These are phyloP conservation scores for Pseudovirgaria hyperparasitica DNA, from an alignment of 2,329 filamentous ascomycete genomes.

Conservation along the genomic window DNA sequence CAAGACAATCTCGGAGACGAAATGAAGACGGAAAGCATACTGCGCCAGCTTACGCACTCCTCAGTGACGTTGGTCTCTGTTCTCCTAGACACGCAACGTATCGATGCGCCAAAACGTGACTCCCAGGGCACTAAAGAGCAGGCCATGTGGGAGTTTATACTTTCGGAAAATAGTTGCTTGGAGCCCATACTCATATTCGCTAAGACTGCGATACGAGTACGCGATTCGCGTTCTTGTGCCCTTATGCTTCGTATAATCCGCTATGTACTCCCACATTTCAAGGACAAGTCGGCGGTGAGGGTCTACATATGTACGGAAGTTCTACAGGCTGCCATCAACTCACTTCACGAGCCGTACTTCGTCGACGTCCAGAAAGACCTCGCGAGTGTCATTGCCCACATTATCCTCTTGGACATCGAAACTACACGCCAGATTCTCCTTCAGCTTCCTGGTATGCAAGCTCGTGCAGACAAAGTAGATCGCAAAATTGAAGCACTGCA, in stretches of 20 bases:
- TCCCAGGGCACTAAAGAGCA: constrained; percentile 29
- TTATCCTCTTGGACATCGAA: constrained; percentile 62
- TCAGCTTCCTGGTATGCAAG: constrained; percentile 63
- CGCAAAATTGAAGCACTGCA: constrained; percentile 31
- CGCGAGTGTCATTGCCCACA: constrained; percentile 73
- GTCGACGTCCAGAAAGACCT: constrained; percentile 92
- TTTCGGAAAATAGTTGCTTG: constrained; percentile 64
- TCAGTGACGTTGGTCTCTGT: constrained; percentile 86
- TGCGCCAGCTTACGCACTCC: constrained; percentile 84
- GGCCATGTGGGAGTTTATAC: constrained; percentile 68
- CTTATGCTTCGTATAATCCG: constrained; percentile 80
- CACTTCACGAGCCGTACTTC: constrained; percentile 90
- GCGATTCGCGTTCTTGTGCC: constrained; percentile 76
- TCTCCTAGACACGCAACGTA: constrained; percentile 58
- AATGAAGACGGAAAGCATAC: constrained; percentile 95
- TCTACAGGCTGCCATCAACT: constrained; percentile 78
- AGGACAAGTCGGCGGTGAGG: constrained; percentile 45
- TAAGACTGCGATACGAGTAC: constrained; percentile 78
- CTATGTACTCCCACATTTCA: constrained; percentile 70
- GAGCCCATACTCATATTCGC: constrained; percentile 86
- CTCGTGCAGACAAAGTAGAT: constrained; percentile 44
- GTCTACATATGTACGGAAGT: constrained; percentile 86
- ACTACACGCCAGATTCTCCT: constrained; percentile 68
- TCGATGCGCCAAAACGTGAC: constrained; percentile 17
- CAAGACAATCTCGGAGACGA: constrained; percentile 75